Evolutionary conservation across 2,329 filamentous ascomycete genomes (phyloP).

Genomic region (Aureobasidium mangrovei): DNA sequence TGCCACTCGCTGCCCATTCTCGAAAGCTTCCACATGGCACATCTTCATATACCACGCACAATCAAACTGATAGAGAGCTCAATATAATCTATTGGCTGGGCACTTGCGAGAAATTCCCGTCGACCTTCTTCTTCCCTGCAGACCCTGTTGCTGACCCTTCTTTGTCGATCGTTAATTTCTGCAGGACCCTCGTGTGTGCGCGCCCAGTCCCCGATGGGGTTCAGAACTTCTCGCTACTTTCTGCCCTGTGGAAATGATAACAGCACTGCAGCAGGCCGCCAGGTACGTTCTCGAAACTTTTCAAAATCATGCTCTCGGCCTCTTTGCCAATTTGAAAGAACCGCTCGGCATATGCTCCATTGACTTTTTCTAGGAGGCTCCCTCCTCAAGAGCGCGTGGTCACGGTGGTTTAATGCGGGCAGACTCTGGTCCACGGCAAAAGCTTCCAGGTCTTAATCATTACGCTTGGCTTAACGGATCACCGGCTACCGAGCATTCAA

Average conservation of each 20-base stretch:
- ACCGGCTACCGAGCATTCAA: constrained; percentile 1
- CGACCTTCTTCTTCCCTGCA: constrained; percentile 8
- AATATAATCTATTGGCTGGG: not conserved
- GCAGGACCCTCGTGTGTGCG: constrained; percentile 7
- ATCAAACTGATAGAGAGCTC: not conserved
- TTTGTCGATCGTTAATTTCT: constrained; percentile 8
- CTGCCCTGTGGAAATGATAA: constrained; percentile 11
- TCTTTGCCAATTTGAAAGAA: not conserved
- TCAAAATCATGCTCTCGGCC: not conserved
- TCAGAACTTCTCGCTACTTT: not conserved
- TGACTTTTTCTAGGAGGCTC: constrained; percentile 2
- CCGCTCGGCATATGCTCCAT: not conserved
- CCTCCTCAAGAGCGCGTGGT: not conserved
- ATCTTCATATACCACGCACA: not conserved
- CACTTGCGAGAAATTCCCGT: not conserved
- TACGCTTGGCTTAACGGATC: not conserved
- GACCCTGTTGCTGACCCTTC: constrained; percentile 6
- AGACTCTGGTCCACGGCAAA: constrained; percentile 5
- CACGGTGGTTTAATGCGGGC: not conserved
- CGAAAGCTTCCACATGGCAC: constrained; percentile 7
- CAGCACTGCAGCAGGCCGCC: not conserved
- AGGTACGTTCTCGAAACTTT: constrained; percentile 1
- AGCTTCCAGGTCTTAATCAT: not conserved
- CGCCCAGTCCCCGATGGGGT: not conserved
- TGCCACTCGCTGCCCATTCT: not conserved